A percentile compares a stretch with the other conserved stretches of the same genome.
Evolutionary conservation across 129 eudicot species (phyloP).

Genomic region (Calendula officinalis): DNA sequence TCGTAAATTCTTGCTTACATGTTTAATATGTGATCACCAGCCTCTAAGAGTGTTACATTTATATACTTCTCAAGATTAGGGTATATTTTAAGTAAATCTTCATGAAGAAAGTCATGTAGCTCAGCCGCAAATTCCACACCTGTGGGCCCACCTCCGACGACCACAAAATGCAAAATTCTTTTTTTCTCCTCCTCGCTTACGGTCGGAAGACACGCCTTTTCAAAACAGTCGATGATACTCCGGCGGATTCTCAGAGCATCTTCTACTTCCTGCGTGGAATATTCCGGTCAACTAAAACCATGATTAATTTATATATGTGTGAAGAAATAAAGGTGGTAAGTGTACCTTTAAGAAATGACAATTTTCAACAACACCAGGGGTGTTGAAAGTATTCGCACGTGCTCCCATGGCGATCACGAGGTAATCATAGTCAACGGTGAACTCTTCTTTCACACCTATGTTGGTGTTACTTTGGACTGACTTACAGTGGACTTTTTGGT

Average conservation of each 20-base stretch:
- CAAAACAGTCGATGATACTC: conserved; percentile 69
- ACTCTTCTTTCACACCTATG: conserved; percentile 47
- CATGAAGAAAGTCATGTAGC: conserved; percentile 72
- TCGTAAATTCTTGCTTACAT: conserved; percentile 43
- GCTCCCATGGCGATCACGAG: conserved; percentile 78
- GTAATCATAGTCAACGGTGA: conserved; percentile 69
- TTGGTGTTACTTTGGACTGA: conserved; percentile 30
- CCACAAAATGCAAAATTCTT: conserved; percentile 73
- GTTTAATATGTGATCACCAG: conserved; percentile 66
- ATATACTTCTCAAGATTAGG: conserved; percentile 51
- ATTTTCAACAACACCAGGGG: conserved; percentile 86
- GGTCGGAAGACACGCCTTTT: conserved; percentile 72
- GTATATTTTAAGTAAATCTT: conserved; percentile 55
- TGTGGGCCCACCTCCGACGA: conserved; percentile 86
- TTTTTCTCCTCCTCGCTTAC: conserved; percentile 65
- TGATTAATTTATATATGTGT: background rate
- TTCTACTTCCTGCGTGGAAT: conserved; percentile 60
- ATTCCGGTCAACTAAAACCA: background rate
- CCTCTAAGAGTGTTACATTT: conserved; percentile 69
- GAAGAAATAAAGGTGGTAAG: no score
- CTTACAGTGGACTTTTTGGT: conserved; percentile 58
- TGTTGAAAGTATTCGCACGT: conserved; percentile 74
- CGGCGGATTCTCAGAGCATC: conserved; percentile 71
- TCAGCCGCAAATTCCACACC: conserved; percentile 92
- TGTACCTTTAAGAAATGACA: conserved; percentile 71